phyloP scores from a whole-genome alignment of 2,329 filamentous ascomycete genomes.

The Cordyceps militaris region DNA sequence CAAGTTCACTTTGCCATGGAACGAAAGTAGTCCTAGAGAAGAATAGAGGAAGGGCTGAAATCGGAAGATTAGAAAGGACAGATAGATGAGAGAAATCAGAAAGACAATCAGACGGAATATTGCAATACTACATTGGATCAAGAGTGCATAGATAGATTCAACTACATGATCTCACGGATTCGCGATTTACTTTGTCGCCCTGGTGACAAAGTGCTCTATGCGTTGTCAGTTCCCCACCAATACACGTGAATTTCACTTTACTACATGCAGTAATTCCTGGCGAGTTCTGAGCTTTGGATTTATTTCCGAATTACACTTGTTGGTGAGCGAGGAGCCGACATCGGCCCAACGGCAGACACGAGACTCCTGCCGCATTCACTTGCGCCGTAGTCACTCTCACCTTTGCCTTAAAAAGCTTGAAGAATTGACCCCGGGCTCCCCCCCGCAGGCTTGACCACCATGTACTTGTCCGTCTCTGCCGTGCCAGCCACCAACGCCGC shows the following conservation, averaged over 20 bases:
- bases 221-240: not conserved
- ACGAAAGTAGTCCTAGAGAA: too few relatives aligned
- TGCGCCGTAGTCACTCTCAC: not conserved
- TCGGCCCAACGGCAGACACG: too few relatives aligned
- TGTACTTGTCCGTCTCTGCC: constrained; percentile 17
- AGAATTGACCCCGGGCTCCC: constrained; percentile 3
- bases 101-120: too few relatives aligned
- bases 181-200: not conserved
- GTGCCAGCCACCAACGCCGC: constrained; percentile 16
- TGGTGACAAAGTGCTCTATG: not conserved
- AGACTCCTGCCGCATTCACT: not conserved
- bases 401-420: not conserved
- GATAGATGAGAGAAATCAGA: too few relatives aligned
- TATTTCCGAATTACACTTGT: not conserved
- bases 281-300: not conserved
- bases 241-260: not conserved
- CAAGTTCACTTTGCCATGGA: not conserved
- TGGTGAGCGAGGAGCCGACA: not conserved
- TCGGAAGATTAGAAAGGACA: too few relatives aligned
- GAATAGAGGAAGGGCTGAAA: too few relatives aligned
- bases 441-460: constrained; percentile 12
- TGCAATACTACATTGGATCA: too few relatives aligned
- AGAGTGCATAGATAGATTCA: too few relatives aligned
- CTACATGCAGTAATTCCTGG: not conserved
- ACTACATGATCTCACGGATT: too few relatives aligned